Percentiles rank a stretch among this genome's conserved stretches.
Conservation (phyloP, 805 yeast genomes). For the Candida anglica region DNA sequence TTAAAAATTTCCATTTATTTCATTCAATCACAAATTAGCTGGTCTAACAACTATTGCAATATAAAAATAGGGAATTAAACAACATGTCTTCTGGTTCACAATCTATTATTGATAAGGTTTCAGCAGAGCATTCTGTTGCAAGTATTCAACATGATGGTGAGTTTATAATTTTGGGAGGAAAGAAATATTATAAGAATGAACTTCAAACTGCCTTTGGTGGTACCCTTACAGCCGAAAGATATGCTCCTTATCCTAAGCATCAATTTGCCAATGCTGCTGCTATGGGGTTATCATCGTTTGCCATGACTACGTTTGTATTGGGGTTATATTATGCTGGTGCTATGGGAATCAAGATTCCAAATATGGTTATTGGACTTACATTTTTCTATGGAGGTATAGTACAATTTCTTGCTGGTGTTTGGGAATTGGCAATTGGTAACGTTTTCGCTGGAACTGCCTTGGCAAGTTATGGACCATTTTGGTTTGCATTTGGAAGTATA, state of each 20-base stretch:
- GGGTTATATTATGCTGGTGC: conserved; percentile 47
- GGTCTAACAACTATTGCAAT: too few relatives aligned
- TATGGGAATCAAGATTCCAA: conserved; percentile 39
- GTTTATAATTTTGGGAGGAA: conserved; percentile 37
- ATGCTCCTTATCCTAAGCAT: conserved; percentile 43
- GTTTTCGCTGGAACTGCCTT: conserved; percentile 55
- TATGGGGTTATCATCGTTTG: conserved; percentile 48
- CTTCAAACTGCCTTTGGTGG: conserved; percentile 65
- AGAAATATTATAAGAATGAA: conserved; percentile 48
- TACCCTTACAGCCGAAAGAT: conserved; percentile 41
- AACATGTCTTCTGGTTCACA: conserved; percentile 1
- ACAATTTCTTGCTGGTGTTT: conserved; percentile 47
- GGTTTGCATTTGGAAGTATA: conserved; percentile 47
- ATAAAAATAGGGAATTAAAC: too few relatives aligned
- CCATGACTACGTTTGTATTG: conserved; percentile 43
- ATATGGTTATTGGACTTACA: conserved; percentile 42
- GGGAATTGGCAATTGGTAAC: conserved; percentile 49
- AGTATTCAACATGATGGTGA: conserved; percentile 26
- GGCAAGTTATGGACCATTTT: conserved; percentile 52
- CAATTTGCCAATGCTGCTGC: conserved; percentile 52
- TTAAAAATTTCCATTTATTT: too few relatives aligned
- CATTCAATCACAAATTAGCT: too few relatives aligned
- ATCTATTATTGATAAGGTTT: not conserved
- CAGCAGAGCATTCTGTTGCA: not conserved
- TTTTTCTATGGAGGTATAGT: conserved; percentile 49